Percentiles rank a stretch among this genome's conserved stretches.
Evolutionary conservation across 345 rosid genomes (phyloP).

Genomic region (Lepidium didymum): DNA sequence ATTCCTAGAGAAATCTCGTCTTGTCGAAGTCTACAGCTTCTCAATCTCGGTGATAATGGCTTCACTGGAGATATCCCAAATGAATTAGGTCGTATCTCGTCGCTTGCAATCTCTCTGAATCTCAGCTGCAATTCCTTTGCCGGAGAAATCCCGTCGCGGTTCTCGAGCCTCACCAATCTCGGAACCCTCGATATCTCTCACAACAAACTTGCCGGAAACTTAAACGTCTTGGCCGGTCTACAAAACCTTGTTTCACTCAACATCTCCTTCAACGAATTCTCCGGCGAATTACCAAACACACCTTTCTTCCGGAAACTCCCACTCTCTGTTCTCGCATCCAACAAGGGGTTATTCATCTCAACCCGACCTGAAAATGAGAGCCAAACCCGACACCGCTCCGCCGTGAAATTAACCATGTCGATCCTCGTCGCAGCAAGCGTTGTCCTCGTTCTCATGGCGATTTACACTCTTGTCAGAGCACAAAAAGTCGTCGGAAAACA

Average conservation of each 20-base stretch:
- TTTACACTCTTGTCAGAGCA: conserved; percentile 49
- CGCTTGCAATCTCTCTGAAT: conserved; percentile 79
- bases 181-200: conserved; percentile 77
- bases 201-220: conserved; percentile 59
- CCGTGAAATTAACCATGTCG: conserved; percentile 49
- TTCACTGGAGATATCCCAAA: conserved; percentile 77
- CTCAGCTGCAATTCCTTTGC: conserved; percentile 73
- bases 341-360: conserved; percentile 53
- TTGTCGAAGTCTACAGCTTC: conserved; percentile 66
- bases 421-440: conserved; percentile 62
- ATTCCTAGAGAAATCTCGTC: conserved; percentile 65
- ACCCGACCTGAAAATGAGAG: conserved; percentile 33
- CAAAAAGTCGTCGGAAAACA: conserved; percentile 29
- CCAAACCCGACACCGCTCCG: conserved; percentile 39
- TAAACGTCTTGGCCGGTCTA: conserved; percentile 53
- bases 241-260: conserved; percentile 89
- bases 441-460: conserved; percentile 48
- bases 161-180: conserved; percentile 66
- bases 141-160: conserved; percentile 61
- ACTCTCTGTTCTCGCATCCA: conserved; percentile 58
- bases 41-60: conserved; percentile 61
- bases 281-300: conserved; percentile 78
- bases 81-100: conserved; percentile 63
- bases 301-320: conserved; percentile 79
- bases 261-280: conserved; percentile 84